phyloP scores from a whole-genome alignment of 2,329 filamentous ascomycete genomes.

The Leptodontidium sp. region DNA sequence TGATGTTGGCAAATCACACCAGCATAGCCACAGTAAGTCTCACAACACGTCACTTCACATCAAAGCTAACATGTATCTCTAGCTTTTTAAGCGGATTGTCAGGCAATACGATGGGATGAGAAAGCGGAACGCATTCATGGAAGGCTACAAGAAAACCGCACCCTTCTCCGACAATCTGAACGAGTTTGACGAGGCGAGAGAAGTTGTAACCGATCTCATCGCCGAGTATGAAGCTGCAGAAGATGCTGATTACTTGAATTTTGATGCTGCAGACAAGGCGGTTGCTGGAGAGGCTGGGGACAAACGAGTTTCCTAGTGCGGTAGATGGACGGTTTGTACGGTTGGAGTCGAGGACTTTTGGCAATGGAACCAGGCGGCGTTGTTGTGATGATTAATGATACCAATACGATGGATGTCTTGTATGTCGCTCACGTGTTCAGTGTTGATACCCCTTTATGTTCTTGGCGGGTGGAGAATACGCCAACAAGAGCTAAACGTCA shows the following conservation, averaged over 20 bases:
- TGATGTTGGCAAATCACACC: constrained; percentile 98
- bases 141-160: constrained; percentile 94
- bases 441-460: constrained; percentile 11
- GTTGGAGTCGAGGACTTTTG: constrained; percentile 29
- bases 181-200: constrained; percentile 94
- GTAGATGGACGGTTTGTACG: background rate
- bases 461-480: background rate
- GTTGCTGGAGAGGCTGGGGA: constrained; percentile 43
- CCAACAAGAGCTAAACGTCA: constrained; percentile 13
- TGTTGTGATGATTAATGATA: constrained; percentile 44
- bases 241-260: constrained; percentile 86
- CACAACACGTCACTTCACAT: background rate
- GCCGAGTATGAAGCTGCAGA: constrained; percentile 97
- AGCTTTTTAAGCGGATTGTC: constrained; percentile 93
- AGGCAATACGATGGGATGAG: constrained; percentile 92
- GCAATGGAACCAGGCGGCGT: constrained; percentile 32
- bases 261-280: constrained; percentile 48
- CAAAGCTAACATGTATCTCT: constrained; percentile 27
- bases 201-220: constrained; percentile 91
- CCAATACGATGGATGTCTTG: constrained; percentile 34
- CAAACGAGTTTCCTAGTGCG: constrained; percentile 35
- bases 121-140: constrained; percentile 96
- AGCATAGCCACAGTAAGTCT: constrained; percentile 83
- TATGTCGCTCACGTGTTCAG: constrained; percentile 2
- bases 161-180: constrained; percentile 90